Evolutionary conservation across 768 basidiomycete genomes (phyloP).

Genomic region (Agrocybe praecox): DNA sequence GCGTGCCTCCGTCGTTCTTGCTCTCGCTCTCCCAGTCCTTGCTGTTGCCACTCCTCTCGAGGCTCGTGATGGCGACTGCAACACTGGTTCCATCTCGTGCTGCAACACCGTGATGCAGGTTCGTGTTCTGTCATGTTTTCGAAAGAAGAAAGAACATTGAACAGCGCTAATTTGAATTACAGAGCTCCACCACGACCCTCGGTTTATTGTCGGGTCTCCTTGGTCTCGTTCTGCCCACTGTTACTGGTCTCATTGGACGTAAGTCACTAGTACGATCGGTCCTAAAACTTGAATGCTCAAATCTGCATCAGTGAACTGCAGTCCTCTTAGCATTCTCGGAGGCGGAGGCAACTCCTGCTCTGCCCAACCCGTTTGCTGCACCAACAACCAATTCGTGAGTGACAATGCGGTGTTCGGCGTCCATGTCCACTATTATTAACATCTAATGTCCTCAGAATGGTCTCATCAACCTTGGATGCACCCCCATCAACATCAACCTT

Average conservation of each 20-base stretch:
- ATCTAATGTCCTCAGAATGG: slow-evolving; percentile 2
- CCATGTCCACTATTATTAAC: neutral
- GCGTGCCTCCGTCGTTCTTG: slow-evolving; percentile 15
- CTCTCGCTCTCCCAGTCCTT: slow-evolving; percentile 22
- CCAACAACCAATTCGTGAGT: slow-evolving; percentile 3
- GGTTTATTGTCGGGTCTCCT: neutral
- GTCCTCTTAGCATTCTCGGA: neutral
- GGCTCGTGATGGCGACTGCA: slow-evolving; percentile 13
- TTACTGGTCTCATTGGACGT: neutral
- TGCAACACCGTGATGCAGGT: slow-evolving; percentile 13
- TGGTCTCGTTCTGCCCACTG: neutral
- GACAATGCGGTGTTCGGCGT: neutral
- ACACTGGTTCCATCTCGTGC: slow-evolving; percentile 21
- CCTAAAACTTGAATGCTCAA: neutral
- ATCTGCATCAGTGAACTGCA: neutral
- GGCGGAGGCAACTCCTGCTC: neutral
- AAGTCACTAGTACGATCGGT: neutral
- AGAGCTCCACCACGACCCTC: neutral
- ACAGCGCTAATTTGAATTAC: no score
- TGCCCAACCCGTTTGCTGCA: slow-evolving; percentile 1
- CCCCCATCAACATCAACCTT: slow-evolving; percentile 16
- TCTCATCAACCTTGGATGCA: slow-evolving; percentile 17
- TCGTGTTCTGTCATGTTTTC: neutral
- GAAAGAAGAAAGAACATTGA: no score
- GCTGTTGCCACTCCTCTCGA: slow-evolving; percentile 17